Conservation (phyloP, 1,284 basidiomycete genomes). For the Sporisorium sorghi region DNA sequence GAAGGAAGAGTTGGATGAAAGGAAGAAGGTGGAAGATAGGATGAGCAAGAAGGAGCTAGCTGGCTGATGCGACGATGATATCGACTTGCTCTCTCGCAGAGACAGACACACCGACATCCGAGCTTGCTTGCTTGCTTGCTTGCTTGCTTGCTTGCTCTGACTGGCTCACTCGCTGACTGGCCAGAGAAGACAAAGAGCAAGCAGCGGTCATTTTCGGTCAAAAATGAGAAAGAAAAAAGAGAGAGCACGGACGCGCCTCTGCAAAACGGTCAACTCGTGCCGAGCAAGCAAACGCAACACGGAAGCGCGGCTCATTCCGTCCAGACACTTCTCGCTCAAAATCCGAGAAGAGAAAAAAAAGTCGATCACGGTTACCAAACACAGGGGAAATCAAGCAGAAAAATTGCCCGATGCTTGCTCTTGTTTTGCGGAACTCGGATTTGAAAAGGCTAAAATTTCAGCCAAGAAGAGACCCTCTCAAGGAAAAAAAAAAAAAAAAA, state of each 20-base stretch:
- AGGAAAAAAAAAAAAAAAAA: too few species aligned
- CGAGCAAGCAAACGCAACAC: conserved; percentile 8
- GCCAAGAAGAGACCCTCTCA: neutral
- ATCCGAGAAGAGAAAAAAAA: conserved; percentile 2
- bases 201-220: neutral
- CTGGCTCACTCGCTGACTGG: neutral
- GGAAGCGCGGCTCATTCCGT: conserved; percentile 35
- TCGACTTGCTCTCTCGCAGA: conserved; percentile 5
- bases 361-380: conserved; percentile 24
- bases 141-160: too few species aligned
- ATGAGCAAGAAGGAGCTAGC: neutral
- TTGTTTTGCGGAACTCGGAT: conserved; percentile 15
- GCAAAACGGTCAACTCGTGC: conserved; percentile 7
- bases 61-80: conserved; percentile 5
- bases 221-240: neutral
- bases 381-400: neutral
- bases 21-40: conserved; percentile 1
- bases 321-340: neutral
- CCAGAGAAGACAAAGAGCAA: neutral
- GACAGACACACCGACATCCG: conserved; percentile 13
- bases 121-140: neutral
- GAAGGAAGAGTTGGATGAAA: conserved; percentile 6
- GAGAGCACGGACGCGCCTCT: conserved; percentile 14
- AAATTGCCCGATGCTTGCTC: conserved; percentile 16
- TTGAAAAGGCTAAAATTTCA: conserved; percentile 9